Base-by-base conservation (phyloP, 768 basidiomycete species). In the Lepiota brunneoincarnata region DNA sequence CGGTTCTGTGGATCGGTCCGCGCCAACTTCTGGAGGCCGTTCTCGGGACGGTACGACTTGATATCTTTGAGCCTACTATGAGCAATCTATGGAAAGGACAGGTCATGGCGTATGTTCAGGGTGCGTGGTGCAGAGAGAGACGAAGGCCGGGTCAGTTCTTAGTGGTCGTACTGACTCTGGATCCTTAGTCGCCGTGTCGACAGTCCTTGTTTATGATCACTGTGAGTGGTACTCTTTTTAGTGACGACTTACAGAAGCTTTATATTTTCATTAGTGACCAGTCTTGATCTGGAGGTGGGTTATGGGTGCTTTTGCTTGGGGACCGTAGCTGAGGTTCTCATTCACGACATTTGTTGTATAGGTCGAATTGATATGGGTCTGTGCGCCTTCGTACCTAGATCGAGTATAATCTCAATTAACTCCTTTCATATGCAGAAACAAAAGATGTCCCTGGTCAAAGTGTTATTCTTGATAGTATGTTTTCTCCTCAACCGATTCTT, bases 361-460 rank as follows among this genome's bases (percentile, higher is more conserved):
- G 45, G 17, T 47, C 6, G 45, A 47, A 14, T 47, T 47, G 45
- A 47, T 47, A n/a, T 47, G 45, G 45, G 39, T 40, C n/a, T n/a
- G n/a, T n/a, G n/a, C n/a, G 39, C 39, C 6, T 40, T 17, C 18
- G 18, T 40, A 5, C 39, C 18, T 18, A 6, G 18, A 40, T 40
- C 6, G 18, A 11, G 40, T 41, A 41, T 41, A 7, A 17, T 20
- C 17, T 18, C 40, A 20, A 10, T 6, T 47, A 6, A 47, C 31
- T 17, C 14, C 45, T 20, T 15, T 2, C 17, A 40, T 40, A n/a
- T 47, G 7, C 20, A 47, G 45, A 47, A 47, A 11, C 15, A 47
- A 20, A 47, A 47, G 35, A 4, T 34, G 26, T 47, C 45, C 31
- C 17, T 47, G 2, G 45, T 47, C 7, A 47, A 47, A 17, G 34